These are phyloP conservation scores for Trypanosoma mega DNA, from an alignment of 208 protist genomes.

Conservation along the genomic window DNA sequence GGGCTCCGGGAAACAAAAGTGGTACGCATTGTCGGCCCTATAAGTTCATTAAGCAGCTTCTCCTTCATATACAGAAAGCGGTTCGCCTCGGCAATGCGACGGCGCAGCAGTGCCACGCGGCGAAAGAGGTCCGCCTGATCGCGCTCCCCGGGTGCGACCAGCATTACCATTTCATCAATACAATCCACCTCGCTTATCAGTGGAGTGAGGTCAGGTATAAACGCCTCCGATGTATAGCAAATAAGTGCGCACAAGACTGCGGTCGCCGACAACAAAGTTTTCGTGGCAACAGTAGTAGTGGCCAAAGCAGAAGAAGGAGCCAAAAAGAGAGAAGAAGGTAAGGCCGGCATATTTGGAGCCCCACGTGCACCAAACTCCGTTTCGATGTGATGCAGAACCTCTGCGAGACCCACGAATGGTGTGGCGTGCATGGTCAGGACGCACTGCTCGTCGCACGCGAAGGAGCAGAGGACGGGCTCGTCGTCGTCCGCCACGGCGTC, in stretches of 20 bases:
- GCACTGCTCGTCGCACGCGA: slow-evolving; percentile 47
- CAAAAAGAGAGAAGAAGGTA: too few relatives aligned
- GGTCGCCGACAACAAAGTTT: slow-evolving; percentile 8
- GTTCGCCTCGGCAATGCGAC: slow-evolving; percentile 63
- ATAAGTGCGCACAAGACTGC: slow-evolving; percentile 51
- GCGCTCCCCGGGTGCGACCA: slow-evolving; percentile 71
- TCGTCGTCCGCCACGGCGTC: slow-evolving; percentile 25
- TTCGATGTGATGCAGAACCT: slow-evolving; percentile 46
- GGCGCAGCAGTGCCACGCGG: slow-evolving; percentile 71
- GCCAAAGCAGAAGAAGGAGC: background rate
- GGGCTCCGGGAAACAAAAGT: slow-evolving; percentile 47
- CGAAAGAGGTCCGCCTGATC: slow-evolving; percentile 86
- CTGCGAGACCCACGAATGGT: slow-evolving; percentile 52
- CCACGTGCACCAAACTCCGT: slow-evolving; percentile 23
- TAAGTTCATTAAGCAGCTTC: slow-evolving; percentile 66
- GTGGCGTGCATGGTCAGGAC: slow-evolving; percentile 67
- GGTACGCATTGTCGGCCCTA: slow-evolving; percentile 68
- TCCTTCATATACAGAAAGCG: slow-evolving; percentile 71
- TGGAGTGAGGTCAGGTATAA: slow-evolving; percentile 65
- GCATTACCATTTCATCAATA: slow-evolving; percentile 87
- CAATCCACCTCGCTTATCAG: slow-evolving; percentile 79
- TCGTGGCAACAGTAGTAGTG: background rate
- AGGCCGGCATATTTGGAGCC: slow-evolving; percentile 2
- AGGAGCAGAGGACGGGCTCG: slow-evolving; percentile 52
- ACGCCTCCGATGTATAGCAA: slow-evolving; percentile 63